Base-by-base conservation (phyloP, 2,329 filamentous ascomycete genomes). In the Colletotrichum graminicola region DNA sequence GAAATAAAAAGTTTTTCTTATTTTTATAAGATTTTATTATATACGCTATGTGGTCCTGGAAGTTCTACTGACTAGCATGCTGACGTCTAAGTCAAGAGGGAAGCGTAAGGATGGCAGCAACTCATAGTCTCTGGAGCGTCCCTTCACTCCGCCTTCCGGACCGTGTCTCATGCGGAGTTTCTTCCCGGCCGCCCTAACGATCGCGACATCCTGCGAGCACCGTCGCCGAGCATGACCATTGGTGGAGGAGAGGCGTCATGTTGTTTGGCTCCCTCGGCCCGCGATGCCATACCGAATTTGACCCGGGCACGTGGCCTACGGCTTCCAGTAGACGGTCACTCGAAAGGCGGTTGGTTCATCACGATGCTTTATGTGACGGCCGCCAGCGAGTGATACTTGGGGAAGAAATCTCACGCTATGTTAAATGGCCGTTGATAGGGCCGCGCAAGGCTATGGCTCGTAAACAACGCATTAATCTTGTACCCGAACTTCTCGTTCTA, bases 251-350 rank as follows among this genome's bases (percentile, higher is more conserved):
- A 47, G 54, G 45, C 45, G 1, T n/a, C 29, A 57, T n/a, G 36
- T 49, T 34, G 23, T 62, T 43, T 51, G 64, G 34, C 43, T 39
- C 26, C 26, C 41, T 49, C 39, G 18, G 39, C 39, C 16, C 34
- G 39, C 52, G 23, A 54, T n/a, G 68, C 45, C 39, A 41, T 52
- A 54, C 23, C 39, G 23, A 52, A 29, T 52, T 63, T 64, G 59
- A 69, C 59, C 64, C 65, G 59, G 32, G 54, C 59, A 47, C 21
- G 26, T 59, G 49, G 57, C 49, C 39, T 47, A 64, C 39, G 41
- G 59, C 65, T 71, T 71, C 69, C 47, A 69, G 69, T 68, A 68
- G 59, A 29, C 41, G 36, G 68, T 68, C 68, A 59, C 59, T 63
- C 36, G 49, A 54, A 63, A 68, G 54, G 56, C 12, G 14, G 41